A percentile compares a stretch with the other conserved stretches of the same genome.
Conservation (phyloP, 768 basidiomycete species). For the Xanthoconium purpureum region DNA sequence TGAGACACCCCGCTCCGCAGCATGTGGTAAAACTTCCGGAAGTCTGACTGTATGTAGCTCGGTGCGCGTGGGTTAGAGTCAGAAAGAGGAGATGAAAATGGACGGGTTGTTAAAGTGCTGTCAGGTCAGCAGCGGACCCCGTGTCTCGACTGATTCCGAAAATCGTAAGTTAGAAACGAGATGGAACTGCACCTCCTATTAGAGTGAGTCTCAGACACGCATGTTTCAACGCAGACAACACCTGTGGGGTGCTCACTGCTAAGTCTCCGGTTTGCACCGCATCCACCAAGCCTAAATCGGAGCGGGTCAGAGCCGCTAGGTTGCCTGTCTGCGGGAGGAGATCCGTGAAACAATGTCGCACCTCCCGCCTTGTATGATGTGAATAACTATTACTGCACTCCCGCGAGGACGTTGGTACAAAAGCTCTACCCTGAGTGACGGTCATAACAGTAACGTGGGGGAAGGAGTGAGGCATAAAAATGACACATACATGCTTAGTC, state of each 20-base stretch:
- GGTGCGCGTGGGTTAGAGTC: slow-evolving; percentile 9
- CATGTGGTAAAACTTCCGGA: background rate
- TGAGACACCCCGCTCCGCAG: background rate
- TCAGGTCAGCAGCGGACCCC: too few species aligned
- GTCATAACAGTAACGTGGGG: background rate
- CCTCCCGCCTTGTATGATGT: background rate
- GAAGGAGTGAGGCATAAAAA: background rate
- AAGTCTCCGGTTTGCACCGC: background rate
- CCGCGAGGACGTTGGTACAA: background rate
- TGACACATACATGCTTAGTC: slow-evolving; percentile 10
- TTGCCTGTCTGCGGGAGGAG: background rate
- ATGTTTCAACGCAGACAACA: background rate
- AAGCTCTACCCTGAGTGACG: background rate
- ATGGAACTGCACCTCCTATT: too few species aligned
- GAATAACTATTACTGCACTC: background rate
- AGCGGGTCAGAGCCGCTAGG: background rate
- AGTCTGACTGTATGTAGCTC: background rate
- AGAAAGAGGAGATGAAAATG: background rate
- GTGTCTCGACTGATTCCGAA: too few species aligned
- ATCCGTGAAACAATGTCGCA: background rate
- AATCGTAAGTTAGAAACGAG: background rate
- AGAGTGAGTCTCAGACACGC: background rate
- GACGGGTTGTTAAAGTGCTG: too few species aligned
- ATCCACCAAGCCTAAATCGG: background rate
- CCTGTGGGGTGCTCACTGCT: background rate